Percentiles rank a stretch among this genome's conserved stretches.
phyloP scores from a whole-genome alignment of 2,329 filamentous ascomycete genomes.

The Orbilia ellipsospora region DNA sequence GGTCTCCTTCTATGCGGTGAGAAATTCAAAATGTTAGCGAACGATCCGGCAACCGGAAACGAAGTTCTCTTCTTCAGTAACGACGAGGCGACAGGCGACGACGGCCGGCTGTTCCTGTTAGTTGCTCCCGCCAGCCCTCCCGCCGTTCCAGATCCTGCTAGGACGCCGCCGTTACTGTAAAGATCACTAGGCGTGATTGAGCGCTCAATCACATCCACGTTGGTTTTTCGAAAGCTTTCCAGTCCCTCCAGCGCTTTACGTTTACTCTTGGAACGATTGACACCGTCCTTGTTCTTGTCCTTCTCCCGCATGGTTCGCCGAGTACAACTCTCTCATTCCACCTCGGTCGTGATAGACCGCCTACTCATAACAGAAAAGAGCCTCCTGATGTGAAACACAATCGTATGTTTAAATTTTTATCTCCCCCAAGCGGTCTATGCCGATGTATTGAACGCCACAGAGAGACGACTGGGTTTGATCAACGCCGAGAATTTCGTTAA shows the following conservation, averaged over 20 bases:
- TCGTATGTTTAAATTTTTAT: too few species aligned
- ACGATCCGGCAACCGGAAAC: slow-evolving; percentile 54
- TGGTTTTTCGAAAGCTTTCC: slow-evolving; percentile 46
- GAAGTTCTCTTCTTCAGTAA: slow-evolving; percentile 52
- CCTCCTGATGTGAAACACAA: neutral
- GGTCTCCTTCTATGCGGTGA: slow-evolving; percentile 55
- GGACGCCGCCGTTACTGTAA: slow-evolving; percentile 46
- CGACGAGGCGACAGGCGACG: slow-evolving; percentile 50
- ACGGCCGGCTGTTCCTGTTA: slow-evolving; percentile 45
- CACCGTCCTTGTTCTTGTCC: slow-evolving; percentile 53
- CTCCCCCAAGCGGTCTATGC: too few species aligned
- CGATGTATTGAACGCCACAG: slow-evolving; percentile 19
- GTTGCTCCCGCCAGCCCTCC: slow-evolving; percentile 32
- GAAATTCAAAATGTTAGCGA: slow-evolving; percentile 56
- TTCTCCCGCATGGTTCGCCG: slow-evolving; percentile 52
- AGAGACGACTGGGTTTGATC: slow-evolving; percentile 17
- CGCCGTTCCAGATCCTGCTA: slow-evolving; percentile 40
- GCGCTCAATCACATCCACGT: slow-evolving; percentile 48
- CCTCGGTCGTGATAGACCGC: slow-evolving; percentile 27
- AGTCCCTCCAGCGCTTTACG: slow-evolving; percentile 47
- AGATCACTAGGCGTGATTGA: slow-evolving; percentile 54
- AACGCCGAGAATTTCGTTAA: slow-evolving; percentile 8
- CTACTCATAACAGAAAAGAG: slow-evolving; percentile 22
- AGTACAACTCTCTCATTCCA: slow-evolving; percentile 51
- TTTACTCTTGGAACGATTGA: slow-evolving; percentile 54